phyloP scores from a whole-genome alignment of 148 eudicot species.

The Nepenthes mirabilis region DNA sequence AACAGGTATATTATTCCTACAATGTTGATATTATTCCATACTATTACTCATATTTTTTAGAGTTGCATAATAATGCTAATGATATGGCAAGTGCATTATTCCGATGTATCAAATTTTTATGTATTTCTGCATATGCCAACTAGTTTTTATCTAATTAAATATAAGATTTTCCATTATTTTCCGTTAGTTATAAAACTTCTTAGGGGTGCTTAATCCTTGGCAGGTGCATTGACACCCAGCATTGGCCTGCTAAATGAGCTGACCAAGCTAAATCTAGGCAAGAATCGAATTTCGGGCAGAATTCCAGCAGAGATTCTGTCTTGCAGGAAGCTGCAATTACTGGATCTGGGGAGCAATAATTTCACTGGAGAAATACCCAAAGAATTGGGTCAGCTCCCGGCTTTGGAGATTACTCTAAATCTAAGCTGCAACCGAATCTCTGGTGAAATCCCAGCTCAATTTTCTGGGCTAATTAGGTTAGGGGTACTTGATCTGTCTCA shows the following conservation, averaged over 20 bases:
- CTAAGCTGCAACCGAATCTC: constrained; percentile 65
- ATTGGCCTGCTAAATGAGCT: constrained; percentile 58
- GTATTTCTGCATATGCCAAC: no score
- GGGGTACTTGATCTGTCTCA: constrained; percentile 80
- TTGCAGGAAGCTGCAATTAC: constrained; percentile 65
- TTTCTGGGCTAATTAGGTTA: constrained; percentile 52
- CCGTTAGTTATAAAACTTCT: neutral
- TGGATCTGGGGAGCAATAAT: constrained; percentile 68
- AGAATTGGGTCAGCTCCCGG: constrained; percentile 73
- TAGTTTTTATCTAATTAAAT: no score
- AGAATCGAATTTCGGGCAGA: constrained; percentile 59
- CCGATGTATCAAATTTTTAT: no score
- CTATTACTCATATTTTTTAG: neutral
- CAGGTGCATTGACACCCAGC: constrained; percentile 18
- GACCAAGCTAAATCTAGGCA: constrained; percentile 64
- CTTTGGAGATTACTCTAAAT: constrained; percentile 77
- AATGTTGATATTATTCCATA: no score
- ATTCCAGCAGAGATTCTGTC: constrained; percentile 68
- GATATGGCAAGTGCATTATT: no score
- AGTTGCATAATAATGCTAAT: no score
- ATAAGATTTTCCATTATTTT: no score
- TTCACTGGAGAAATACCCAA: constrained; percentile 75
- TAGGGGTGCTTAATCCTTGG: neutral
- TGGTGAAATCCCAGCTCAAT: constrained; percentile 62
- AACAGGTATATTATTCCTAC: constrained; percentile 27